Conservation (phyloP, 805 yeast species). For the Schwanniomyces vanrijiae region DNA sequence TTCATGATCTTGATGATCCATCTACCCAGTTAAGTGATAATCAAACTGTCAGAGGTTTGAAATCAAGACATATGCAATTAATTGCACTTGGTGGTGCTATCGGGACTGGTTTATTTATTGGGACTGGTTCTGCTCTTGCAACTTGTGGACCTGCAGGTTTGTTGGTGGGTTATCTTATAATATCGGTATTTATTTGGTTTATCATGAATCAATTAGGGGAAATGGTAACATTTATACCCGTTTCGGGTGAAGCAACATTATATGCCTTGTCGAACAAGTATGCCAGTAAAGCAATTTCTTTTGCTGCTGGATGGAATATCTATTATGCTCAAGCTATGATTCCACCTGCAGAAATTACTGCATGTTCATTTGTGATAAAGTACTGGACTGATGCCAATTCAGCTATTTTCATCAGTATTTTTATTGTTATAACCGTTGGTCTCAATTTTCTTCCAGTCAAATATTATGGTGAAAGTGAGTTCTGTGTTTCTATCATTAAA, state of each 20-base stretch:
- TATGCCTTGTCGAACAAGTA: constrained; percentile 10
- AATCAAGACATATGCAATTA: constrained; percentile 34
- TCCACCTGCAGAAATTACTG: constrained; percentile 22
- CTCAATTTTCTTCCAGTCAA: constrained; percentile 18
- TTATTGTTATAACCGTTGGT: constrained; percentile 22
- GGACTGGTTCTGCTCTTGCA: constrained; percentile 24
- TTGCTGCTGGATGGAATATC: constrained; percentile 19
- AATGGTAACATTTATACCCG: constrained; percentile 17
- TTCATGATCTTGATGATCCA: not conserved
- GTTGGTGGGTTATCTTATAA: constrained; percentile 14
- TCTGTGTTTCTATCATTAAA: constrained; percentile 18
- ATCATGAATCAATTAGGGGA: constrained; percentile 17
- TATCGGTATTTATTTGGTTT: constrained; percentile 17
- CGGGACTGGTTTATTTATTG: constrained; percentile 26
- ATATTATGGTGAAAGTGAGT: constrained; percentile 22
- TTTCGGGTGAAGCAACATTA: constrained; percentile 16
- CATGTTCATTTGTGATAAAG: constrained; percentile 18
- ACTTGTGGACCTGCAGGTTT: constrained; percentile 31
- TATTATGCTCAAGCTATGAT: constrained; percentile 19
- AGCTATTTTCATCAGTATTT: constrained; percentile 47
- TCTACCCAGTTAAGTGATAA: not conserved
- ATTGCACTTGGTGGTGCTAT: constrained; percentile 44
- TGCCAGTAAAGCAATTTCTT: constrained; percentile 13
- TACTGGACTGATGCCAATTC: constrained; percentile 35
- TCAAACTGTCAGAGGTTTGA: constrained; percentile 21